Evolutionary conservation across 805 yeast genomes (phyloP).

Genomic region (Candida manassasensis): DNA sequence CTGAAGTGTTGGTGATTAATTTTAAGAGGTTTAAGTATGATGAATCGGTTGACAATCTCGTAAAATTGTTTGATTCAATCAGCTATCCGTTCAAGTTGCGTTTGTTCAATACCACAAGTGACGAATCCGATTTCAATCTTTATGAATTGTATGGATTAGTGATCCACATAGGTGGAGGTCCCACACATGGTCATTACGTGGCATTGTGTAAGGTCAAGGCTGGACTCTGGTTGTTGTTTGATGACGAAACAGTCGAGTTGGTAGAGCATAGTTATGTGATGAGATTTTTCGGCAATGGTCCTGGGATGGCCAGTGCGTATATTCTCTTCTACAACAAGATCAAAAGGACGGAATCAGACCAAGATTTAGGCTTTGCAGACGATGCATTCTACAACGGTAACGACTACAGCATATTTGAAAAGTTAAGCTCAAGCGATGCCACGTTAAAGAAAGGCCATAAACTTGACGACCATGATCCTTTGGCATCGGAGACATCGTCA

Average conservation of each 20-base stretch:
- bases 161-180: conserved; percentile 96
- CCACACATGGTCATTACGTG: conserved; percentile 96
- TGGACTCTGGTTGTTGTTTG: conserved; percentile 88
- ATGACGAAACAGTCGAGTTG: conserved; percentile 90
- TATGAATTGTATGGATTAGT: conserved; percentile 85
- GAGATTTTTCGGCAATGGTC: conserved; percentile 82
- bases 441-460: conserved; percentile 7
- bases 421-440: conserved; percentile 10
- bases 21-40: conserved; percentile 89
- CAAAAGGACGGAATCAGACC: conserved; percentile 41
- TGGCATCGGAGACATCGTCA: conserved; percentile 11
- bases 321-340: conserved; percentile 59
- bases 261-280: conserved; percentile 80
- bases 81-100: conserved; percentile 72
- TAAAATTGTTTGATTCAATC: conserved; percentile 81
- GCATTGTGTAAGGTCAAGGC: conserved; percentile 73
- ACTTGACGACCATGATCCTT: conserved; percentile 4
- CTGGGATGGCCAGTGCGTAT: conserved; percentile 88
- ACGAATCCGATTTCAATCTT: conserved; percentile 44
- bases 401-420: conserved; percentile 20
- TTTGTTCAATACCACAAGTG: conserved; percentile 58
- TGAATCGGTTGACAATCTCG: conserved; percentile 74
- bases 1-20: conserved; percentile 76
- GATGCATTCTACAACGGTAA: conserved; percentile 29
- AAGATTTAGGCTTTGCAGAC: conserved; percentile 31